A percentile compares a stretch with the other conserved stretches of the same genome.
These are phyloP conservation scores for Miamiensis avidus DNA, from an alignment of 169 alveolate species.

Conservation along the genomic window DNA sequence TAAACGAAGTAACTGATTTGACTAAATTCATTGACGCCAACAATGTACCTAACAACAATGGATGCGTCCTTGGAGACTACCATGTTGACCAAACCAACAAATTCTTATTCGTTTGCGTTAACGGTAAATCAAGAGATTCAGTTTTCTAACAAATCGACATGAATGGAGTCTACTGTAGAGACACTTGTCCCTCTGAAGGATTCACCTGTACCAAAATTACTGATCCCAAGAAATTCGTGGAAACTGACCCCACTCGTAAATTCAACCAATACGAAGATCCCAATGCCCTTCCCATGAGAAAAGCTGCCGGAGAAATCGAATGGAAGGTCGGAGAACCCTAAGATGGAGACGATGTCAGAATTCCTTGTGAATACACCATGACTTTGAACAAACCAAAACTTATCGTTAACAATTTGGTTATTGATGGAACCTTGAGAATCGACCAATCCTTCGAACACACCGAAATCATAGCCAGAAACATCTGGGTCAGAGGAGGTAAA, in stretches of 20 bases:
- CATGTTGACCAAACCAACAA: neutral
- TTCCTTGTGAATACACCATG: neutral
- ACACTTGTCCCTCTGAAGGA: neutral
- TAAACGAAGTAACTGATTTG: neutral
- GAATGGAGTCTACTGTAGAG: neutral
- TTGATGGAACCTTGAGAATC: neutral
- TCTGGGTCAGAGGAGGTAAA: neutral
- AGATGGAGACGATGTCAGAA: neutral
- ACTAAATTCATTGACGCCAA: neutral
- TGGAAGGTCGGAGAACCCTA: neutral
- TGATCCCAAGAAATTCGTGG: neutral
- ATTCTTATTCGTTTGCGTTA: neutral
- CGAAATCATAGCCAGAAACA: neutral
- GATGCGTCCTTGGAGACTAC: neutral
- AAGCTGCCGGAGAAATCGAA: neutral
- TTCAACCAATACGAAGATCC: neutral
- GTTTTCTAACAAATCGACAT: neutral
- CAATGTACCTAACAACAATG: neutral
- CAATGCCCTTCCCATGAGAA: neutral
- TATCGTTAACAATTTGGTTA: neutral
- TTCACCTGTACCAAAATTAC: neutral
- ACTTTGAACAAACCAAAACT: neutral
- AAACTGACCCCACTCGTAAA: neutral
- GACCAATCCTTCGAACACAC: neutral
- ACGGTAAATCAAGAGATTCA: neutral